phyloP scores from a whole-genome alignment of 331 rosid genomes.

The Arachis monticola region DNA sequence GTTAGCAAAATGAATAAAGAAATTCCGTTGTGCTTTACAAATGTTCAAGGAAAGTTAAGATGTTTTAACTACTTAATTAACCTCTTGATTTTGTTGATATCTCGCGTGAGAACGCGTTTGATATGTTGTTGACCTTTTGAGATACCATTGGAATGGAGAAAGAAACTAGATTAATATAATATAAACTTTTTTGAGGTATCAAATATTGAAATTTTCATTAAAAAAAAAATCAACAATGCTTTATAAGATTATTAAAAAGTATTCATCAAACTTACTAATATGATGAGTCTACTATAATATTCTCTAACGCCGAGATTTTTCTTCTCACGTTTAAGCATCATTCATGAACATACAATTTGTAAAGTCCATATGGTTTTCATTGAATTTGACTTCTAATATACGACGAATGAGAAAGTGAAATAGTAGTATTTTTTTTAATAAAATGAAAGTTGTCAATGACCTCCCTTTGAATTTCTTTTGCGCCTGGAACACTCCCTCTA shows the following conservation, averaged over 20 bases:
- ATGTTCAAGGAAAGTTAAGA: conserved; percentile 16
- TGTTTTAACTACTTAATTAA: not conserved
- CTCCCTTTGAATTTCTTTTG: not conserved
- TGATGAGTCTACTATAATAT: not conserved
- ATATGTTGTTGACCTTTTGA: not conserved
- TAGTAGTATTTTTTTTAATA: not conserved
- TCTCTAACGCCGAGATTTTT: not conserved
- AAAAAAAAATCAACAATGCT: not conserved
- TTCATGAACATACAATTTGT: not conserved
- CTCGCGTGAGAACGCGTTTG: not conserved
- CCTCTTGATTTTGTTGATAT: conserved; percentile 3
- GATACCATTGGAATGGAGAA: not conserved
- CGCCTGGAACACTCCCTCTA: no score
- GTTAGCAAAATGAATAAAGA: conserved; percentile 11
- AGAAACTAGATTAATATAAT: not conserved
- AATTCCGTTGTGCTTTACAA: conserved; percentile 1
- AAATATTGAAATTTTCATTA: not conserved
- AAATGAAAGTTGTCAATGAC: not conserved
- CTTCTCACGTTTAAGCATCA: not conserved
- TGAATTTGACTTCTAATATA: not conserved
- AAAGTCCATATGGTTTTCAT: not conserved
- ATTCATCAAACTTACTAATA: not conserved
- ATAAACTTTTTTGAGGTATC: not conserved
- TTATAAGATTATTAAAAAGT: not conserved
- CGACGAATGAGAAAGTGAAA: not conserved